Evolutionary conservation across 2,329 filamentous ascomycete genomes (phyloP).

Genomic region (Botryotinia convoluta): DNA sequence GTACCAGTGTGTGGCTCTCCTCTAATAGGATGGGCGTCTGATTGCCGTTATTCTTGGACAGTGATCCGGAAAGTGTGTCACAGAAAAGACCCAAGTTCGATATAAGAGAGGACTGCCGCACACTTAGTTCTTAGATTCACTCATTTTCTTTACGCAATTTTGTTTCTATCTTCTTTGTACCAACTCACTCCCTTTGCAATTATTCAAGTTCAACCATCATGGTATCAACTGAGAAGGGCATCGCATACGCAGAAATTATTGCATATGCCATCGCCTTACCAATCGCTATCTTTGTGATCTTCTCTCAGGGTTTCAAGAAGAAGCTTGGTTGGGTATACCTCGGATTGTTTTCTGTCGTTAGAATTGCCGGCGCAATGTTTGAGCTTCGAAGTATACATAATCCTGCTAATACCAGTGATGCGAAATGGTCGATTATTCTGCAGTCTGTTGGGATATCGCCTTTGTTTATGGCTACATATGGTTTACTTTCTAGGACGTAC

Average conservation of each 20-base stretch:
- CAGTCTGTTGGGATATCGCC: conserved; percentile 34
- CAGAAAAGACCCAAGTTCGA: neutral
- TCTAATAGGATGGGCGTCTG: neutral
- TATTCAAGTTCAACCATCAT: conserved; percentile 17
- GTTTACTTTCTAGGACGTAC: conserved; percentile 34
- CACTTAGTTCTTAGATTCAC: too few relatives aligned
- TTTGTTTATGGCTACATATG: conserved; percentile 32
- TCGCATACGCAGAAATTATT: conserved; percentile 32
- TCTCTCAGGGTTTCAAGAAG: conserved; percentile 33
- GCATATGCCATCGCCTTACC: conserved; percentile 25
- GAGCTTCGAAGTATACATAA: conserved; percentile 33
- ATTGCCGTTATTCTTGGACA: neutral
- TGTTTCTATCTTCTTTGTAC: neutral
- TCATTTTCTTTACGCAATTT: neutral
- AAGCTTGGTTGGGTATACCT: conserved; percentile 41
- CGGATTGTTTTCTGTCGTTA: conserved; percentile 37
- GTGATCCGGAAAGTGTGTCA: neutral
- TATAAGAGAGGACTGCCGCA: neutral
- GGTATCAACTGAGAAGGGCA: conserved; percentile 27
- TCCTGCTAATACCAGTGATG: conserved; percentile 33
- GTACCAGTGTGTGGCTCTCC: neutral
- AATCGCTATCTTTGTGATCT: conserved; percentile 30
- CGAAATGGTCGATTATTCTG: conserved; percentile 35
- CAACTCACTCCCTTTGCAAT: too few relatives aligned
- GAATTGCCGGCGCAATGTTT: conserved; percentile 37